phyloP scores from a whole-genome alignment of 192 early-diverging fungal species.

The Tieghemiomyces parasiticus region DNA sequence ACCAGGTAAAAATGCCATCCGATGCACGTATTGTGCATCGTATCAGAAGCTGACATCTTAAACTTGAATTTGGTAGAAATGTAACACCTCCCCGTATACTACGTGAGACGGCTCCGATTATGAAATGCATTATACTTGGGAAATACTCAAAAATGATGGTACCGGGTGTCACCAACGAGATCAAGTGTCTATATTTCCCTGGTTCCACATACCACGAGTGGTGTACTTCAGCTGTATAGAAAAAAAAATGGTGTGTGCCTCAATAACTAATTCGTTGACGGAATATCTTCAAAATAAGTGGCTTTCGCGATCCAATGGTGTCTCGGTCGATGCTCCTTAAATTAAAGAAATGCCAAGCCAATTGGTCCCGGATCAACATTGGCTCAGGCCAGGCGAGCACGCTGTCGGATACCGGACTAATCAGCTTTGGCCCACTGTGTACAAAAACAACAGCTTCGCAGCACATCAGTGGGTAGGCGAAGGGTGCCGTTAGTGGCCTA shows the following conservation, averaged over 20 bases:
- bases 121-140: not conserved
- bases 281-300: too few species aligned
- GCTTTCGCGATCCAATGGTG: too few species aligned
- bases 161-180: not conserved
- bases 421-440: too few species aligned
- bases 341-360: not conserved
- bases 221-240: too few species aligned
- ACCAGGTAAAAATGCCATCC: too few species aligned
- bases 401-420: too few species aligned
- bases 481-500: not conserved
- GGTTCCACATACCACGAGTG: too few species aligned
- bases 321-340: not conserved
- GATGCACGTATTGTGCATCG: too few species aligned
- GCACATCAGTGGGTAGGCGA: not conserved
- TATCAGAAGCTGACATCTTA: too few species aligned
- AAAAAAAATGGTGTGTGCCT: too few species aligned
- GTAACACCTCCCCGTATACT: not conserved
- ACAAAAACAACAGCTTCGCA: not conserved
- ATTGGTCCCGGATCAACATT: not conserved
- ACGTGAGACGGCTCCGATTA: not conserved
- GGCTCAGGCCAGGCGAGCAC: too few species aligned
- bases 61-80: not conserved
- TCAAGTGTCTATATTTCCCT: not conserved
- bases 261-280: too few species aligned
- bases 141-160: not conserved